Evolutionary conservation across 495 filamentous ascomycete species (phyloP).

Genomic region (Paragyromitra xinjiangensis): DNA sequence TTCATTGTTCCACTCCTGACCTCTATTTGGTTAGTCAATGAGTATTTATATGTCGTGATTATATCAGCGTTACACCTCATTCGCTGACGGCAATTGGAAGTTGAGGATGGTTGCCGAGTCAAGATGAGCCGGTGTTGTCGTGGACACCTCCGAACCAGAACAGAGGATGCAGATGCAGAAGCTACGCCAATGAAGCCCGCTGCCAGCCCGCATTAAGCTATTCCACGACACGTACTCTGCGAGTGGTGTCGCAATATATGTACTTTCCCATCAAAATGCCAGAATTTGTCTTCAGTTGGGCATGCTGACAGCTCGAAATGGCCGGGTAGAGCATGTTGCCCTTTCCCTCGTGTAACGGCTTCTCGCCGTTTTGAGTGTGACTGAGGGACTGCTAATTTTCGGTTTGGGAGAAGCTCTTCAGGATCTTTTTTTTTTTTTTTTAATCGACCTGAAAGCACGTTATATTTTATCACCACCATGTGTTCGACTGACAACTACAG

Average conservation of each 20-base stretch:
- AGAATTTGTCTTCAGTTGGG: conserved; percentile 13
- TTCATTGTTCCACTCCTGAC: neutral
- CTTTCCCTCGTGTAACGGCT: conserved; percentile 22
- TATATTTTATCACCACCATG: conserved; percentile 25
- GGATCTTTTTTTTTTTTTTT: conserved; percentile 16
- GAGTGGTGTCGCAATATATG: conserved; percentile 42
- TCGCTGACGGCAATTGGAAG: conserved; percentile 38
- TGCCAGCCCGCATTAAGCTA: conserved; percentile 47
- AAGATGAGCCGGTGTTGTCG: conserved; percentile 46
- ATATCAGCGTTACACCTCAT: conserved; percentile 33
- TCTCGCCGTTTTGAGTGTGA: conserved; percentile 19
- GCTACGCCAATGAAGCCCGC: conserved; percentile 29
- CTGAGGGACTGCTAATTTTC: neutral
- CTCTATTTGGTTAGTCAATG: conserved; percentile 18
- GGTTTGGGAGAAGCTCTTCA: neutral
- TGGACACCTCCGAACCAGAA: conserved; percentile 50
- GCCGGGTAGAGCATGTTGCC: conserved; percentile 12
- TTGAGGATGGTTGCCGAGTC: conserved; percentile 37
- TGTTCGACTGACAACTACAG: conserved; percentile 41
- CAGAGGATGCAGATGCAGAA: conserved; percentile 34
- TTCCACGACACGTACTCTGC: conserved; percentile 45
- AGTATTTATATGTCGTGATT: conserved; percentile 39
- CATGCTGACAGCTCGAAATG: conserved; percentile 24
- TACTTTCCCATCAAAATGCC: conserved; percentile 31
- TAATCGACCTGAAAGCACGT: neutral